Base-by-base conservation (phyloP, 176 grass and related monocot species). In the Oryza rufipogon region DNA sequence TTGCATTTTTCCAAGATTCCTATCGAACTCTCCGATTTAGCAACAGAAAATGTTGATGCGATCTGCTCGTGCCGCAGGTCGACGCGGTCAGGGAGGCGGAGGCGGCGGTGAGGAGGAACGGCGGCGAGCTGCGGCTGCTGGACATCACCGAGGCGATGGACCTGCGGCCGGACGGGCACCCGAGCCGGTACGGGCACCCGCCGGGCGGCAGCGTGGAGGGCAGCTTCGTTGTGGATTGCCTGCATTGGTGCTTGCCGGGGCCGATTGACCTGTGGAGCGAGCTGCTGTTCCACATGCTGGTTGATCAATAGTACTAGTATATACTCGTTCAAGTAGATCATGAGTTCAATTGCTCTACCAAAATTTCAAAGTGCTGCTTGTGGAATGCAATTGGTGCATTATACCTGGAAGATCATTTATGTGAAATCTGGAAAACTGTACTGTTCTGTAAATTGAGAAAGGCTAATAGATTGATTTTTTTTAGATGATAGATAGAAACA, bases 161-260 rank as follows among this genome's bases (percentile, higher is more conserved):
- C 84, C 19, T 91, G 81, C 77, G 95, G 78, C 92, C 95, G 28
- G 95, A 97, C 76, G 90, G 90, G 14, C 95, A 97, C 86, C 92
- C 90, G 12, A 85, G 90, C 85, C 78, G 81, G 68, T 93, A 93
- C 73, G 89, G 88, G 2, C 92, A 94, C 77, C 81, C 11, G 77
- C 45, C 73, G 22, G 80, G 82, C 16, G 84, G 90, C 51, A 89
- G 81, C 74, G 92, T 94, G 10, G 79, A 86, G 11, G 88, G 88
- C 26, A 73, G 17, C 19, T 84, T 89, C 81, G 46, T 75, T 26
- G 86, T 87, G 54, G 92, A 94, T 26, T 91, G 92, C 84, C 81
- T 94, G 17, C 92, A 94, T 52, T 94, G 92, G 92, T 94, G 92
- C 81, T 52, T 94, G 81, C 92, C 89, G 2, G 92, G 92, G 38